These are phyloP conservation scores for Hirsutella rhossiliensis DNA, from an alignment of 2,329 filamentous ascomycete genomes.

Conservation along the genomic window DNA sequence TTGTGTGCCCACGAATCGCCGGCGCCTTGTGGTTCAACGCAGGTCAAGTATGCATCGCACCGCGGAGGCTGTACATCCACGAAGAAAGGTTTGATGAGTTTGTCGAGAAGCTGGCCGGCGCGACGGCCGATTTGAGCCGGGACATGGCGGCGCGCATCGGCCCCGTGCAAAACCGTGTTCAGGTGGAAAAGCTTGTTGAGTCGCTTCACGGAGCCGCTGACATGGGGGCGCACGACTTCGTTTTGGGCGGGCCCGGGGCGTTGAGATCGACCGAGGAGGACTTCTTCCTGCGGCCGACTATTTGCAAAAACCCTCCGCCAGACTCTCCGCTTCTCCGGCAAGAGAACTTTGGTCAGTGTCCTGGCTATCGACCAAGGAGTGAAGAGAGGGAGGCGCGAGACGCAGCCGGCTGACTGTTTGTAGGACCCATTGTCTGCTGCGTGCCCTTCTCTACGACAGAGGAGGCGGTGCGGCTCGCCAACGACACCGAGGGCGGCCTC, in stretches of 20 bases:
- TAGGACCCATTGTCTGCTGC: neutral
- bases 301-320: conserved; percentile 45
- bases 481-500: conserved; percentile 36
- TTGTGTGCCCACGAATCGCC: conserved; percentile 20
- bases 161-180: conserved; percentile 45
- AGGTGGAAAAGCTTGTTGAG: conserved; percentile 37
- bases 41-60: conserved; percentile 21
- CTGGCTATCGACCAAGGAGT: too few relatives aligned
- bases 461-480: conserved; percentile 42
- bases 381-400: too few relatives aligned
- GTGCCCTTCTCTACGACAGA: conserved; percentile 12
- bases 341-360: conserved; percentile 39
- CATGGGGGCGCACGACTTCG: neutral
- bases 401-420: too few relatives aligned
- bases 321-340: conserved; percentile 39
- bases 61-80: conserved; percentile 49
- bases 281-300: conserved; percentile 42
- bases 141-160: neutral
- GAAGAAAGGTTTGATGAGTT: conserved; percentile 43
- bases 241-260: neutral
- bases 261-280: conserved; percentile 19
- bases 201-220: conserved; percentile 36
- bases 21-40: conserved; percentile 41
- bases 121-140: conserved; percentile 32
- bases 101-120: conserved; percentile 19